Evolutionary conservation across 2,329 filamentous ascomycete species (phyloP).

Genomic region (Penicillium sp.): DNA sequence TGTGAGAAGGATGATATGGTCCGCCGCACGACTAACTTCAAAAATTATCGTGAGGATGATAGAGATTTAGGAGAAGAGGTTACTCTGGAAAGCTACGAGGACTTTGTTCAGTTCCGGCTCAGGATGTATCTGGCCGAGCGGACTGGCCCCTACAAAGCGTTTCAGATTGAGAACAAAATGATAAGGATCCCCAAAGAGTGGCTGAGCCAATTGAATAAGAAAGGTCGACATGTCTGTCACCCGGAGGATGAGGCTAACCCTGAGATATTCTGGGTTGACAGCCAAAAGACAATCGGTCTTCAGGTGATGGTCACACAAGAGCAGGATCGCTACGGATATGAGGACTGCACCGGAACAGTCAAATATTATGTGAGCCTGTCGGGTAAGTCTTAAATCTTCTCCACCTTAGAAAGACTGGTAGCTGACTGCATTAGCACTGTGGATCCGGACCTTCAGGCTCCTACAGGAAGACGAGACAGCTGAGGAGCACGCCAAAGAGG

Average conservation of each 20-base stretch:
- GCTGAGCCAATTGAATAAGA: background rate
- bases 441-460: background rate
- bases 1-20: background rate
- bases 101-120: conserved; percentile 5
- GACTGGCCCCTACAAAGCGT: background rate
- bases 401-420: background rate
- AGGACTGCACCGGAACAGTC: background rate
- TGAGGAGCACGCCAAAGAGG: background rate
- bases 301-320: background rate
- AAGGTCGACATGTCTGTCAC: background rate
- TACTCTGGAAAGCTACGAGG: conserved; percentile 1
- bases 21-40: background rate
- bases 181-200: background rate
- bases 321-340: background rate
- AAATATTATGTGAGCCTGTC: background rate
- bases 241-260: background rate
- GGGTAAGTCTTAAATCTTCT: background rate
- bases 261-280: background rate
- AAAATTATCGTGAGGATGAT: background rate
- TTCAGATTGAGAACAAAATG: background rate
- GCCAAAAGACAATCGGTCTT: background rate
- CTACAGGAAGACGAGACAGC: background rate
- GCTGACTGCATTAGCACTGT: background rate
- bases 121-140: background rate
- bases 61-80: background rate